Conservation (phyloP, 1,284 basidiomycete genomes). For the Microbotryum lychnidis-dioicae region DNA sequence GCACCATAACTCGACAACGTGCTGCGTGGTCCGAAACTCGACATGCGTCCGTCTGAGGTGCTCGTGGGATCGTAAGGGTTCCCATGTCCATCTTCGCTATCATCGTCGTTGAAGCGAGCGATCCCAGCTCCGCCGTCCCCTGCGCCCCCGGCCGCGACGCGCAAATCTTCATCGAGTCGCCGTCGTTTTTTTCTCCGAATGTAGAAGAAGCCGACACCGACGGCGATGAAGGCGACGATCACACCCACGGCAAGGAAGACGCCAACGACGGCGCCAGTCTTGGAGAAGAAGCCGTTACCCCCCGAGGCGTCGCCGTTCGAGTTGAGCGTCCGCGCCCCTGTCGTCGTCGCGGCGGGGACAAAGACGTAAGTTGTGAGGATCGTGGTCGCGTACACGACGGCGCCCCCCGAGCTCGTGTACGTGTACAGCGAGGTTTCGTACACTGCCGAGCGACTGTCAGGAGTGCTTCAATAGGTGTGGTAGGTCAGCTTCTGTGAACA, state of each 20-base stretch:
- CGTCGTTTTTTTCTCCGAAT: constrained; percentile 22
- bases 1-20: constrained; percentile 7
- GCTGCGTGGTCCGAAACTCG: constrained; percentile 11
- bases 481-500: neutral
- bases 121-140: constrained; percentile 35
- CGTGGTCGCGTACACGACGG: constrained; percentile 29
- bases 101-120: constrained; percentile 29
- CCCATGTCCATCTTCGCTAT: constrained; percentile 15
- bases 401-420: constrained; percentile 23
- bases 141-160: constrained; percentile 35
- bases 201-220: constrained; percentile 31
- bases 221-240: constrained; percentile 25
- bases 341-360: constrained; percentile 3
- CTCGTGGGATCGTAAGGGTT: neutral
- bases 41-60: neutral
- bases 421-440: constrained; percentile 16
- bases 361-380: constrained; percentile 20
- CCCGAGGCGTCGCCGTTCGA: constrained; percentile 16
- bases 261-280: constrained; percentile 36
- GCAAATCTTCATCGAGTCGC: constrained; percentile 33
- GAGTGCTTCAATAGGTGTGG: constrained; percentile 4
- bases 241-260: constrained; percentile 34
- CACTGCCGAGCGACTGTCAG: too few species aligned
- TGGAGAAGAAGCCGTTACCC: constrained; percentile 33
- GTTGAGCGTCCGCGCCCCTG: constrained; percentile 6